Evolutionary conservation across 805 yeast genomes (phyloP).

Genomic region (Candida quercuum): DNA sequence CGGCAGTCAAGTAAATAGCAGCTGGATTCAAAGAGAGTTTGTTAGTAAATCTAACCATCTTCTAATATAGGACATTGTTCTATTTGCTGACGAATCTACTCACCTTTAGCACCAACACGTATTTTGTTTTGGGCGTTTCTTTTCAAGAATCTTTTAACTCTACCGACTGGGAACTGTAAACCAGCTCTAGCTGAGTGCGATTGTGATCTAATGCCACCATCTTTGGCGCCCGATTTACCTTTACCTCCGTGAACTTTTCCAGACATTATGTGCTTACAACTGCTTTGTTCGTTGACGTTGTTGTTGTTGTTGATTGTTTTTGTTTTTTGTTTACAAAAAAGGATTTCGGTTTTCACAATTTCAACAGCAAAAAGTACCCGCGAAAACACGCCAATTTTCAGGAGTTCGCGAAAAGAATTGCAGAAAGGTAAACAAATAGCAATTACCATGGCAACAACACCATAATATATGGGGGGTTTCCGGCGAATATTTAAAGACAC

Average conservation of each 20-base stretch:
- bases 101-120: constrained; percentile 72
- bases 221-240: constrained; percentile 87
- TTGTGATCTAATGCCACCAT: constrained; percentile 55
- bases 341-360: constrained; percentile 6
- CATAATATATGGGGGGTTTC: no score
- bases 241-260: constrained; percentile 97
- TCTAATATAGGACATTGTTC: no score
- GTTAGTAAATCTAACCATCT: no score
- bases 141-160: constrained; percentile 95
- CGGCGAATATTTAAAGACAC: no score
- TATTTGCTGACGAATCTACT: constrained; percentile 2
- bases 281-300: constrained; percentile 2
- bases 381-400: no score
- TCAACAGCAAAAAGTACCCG: no score
- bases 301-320: no score
- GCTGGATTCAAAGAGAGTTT: constrained; percentile 40
- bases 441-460: no score
- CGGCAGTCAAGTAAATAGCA: constrained; percentile 94
- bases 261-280: constrained; percentile 48
- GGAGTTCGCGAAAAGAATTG: no score
- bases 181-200: constrained; percentile 95
- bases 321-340: constrained; percentile 13
- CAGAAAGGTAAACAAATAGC: no score
- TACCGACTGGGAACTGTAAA: constrained; percentile 95
- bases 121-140: constrained; percentile 80